These are phyloP conservation scores for Ascochyta viciae-villosae DNA, from an alignment of 2,329 filamentous ascomycete species.

Conservation along the genomic window DNA sequence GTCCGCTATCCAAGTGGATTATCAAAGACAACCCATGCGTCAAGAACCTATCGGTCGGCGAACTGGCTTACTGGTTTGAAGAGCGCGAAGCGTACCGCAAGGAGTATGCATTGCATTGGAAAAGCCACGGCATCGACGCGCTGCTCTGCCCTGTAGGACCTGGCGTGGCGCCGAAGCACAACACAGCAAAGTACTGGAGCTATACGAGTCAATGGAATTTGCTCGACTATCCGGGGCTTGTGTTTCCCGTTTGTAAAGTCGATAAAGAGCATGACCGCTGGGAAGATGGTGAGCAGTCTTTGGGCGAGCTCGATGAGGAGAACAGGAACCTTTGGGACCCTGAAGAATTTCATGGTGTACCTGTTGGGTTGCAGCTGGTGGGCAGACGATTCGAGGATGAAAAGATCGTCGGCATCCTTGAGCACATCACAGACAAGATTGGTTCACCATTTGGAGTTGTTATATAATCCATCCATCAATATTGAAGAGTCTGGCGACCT, in stretches of 20 bases:
- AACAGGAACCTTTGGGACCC: constrained; percentile 58
- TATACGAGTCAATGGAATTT: constrained; percentile 74
- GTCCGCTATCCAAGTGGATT: constrained; percentile 66
- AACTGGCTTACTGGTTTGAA: constrained; percentile 52
- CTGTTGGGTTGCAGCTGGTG: constrained; percentile 62
- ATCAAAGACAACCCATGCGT: constrained; percentile 62
- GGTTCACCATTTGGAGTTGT: constrained; percentile 27
- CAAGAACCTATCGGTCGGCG: constrained; percentile 49
- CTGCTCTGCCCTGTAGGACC: constrained; percentile 68
- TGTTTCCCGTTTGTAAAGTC: constrained; percentile 62
- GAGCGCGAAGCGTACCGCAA: constrained; percentile 55
- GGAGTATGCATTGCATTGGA: constrained; percentile 56
- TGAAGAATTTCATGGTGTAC: constrained; percentile 57
- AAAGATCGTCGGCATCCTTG: constrained; percentile 55
- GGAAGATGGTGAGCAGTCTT: constrained; percentile 40
- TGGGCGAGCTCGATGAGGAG: constrained; percentile 57
- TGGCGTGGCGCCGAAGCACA: constrained; percentile 61
- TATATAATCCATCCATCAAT: too few relatives aligned
- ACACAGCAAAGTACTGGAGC: constrained; percentile 65
- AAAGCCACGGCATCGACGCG: constrained; percentile 60
- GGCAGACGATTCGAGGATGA: constrained; percentile 63
- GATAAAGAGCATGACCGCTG: constrained; percentile 52
- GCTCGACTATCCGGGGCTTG: constrained; percentile 68
- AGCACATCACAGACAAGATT: constrained; percentile 42
- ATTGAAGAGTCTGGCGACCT: too few relatives aligned